Evolutionary conservation across 495 filamentous ascomycete genomes (phyloP), one percentile per base, ranked within the genome.

Genomic region (Aspergillus conjunctus): DNA sequence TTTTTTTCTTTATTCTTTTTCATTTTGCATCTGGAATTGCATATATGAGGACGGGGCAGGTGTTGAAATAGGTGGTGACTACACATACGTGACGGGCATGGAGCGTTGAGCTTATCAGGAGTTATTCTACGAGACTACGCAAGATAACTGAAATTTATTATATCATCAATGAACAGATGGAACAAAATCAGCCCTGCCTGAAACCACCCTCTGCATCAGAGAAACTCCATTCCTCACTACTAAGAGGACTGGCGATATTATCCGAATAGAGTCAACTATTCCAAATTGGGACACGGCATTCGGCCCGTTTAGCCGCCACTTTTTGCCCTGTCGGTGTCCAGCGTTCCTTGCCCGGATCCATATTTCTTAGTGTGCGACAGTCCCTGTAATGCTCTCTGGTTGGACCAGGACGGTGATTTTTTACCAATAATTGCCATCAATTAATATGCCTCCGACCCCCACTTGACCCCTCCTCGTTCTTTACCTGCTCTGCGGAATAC

Each of bases 221-320:
- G 12, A 1, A 41, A 11, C 37, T n/a, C 37, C 37, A 41, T 11
- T n/a, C 15, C 37, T 41, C 37, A 0, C 12, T n/a, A 14, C 2
- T n/a, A 5, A 4, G 15, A n/a, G 37, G 9, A 41, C 15, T 11
- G 37, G 12, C 11, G 3, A 41, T 41, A 48, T 20, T 31, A 26
- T 26, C 26, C 26, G 26, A n/a, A 39, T 39, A 50, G 4, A 11
- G 1, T 32, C 14, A 17, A 18, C 18, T 15, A 21, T 48, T 54
- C 20, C 58, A 17, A 14, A 54, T 54, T 54, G n/a, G 17, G 58
- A 48, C 58, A 60, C 69, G 70, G 67, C 56, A 58, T 48, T 46
- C 71, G 72, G 73, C 56, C 74, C 72, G 72, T 61, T 37, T 51
- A 71, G 59, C 68, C 73, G 66, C 58, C 51, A 26, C 26, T 37